These are phyloP conservation scores for Citrus trifoliata DNA, from an alignment of 345 rosid species.

Conservation along the genomic window DNA sequence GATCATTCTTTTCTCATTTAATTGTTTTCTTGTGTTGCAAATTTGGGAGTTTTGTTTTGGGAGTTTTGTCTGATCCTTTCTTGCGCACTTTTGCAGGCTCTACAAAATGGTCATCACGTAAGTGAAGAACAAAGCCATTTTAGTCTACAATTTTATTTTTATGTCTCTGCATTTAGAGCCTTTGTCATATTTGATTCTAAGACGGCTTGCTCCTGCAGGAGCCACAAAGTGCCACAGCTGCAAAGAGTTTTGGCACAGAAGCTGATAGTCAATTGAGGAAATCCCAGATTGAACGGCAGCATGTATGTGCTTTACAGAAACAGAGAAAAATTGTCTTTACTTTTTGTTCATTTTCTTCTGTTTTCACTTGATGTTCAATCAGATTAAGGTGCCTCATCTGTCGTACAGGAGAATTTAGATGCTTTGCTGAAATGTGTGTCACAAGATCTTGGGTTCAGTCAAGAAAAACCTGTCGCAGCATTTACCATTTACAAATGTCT, in stretches of 20 bases:
- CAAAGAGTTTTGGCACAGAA: slow-evolving; percentile 49
- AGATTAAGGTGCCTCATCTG: slow-evolving; percentile 3
- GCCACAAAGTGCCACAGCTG: slow-evolving; percentile 41
- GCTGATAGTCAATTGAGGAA: slow-evolving; percentile 51
- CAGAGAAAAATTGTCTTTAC: not conserved
- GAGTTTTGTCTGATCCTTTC: slow-evolving; percentile 11
- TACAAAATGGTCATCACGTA: slow-evolving; percentile 67
- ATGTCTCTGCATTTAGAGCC: not conserved
- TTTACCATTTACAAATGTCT: slow-evolving; percentile 89
- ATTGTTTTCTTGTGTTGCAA: not conserved
- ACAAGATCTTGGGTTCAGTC: slow-evolving; percentile 65
- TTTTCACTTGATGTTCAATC: not conserved
- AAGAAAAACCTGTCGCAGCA: slow-evolving; percentile 80
- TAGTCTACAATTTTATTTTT: not conserved
- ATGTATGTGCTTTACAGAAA: slow-evolving; percentile 46
- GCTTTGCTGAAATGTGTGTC: slow-evolving; percentile 61
- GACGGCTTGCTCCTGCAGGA: slow-evolving; percentile 41
- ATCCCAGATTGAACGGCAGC: slow-evolving; percentile 63
- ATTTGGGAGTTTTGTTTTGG: slow-evolving; percentile 1
- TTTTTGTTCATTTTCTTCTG: slow-evolving; percentile 1
- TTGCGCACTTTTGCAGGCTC: slow-evolving; percentile 44
- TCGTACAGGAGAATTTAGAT: slow-evolving; percentile 69
- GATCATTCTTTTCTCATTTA: not conserved
- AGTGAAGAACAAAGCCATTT: slow-evolving; percentile 35
- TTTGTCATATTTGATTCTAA: slow-evolving; percentile 20